These are phyloP conservation scores for Eucalyptus microcorys DNA, from an alignment of 345 rosid genomes.

Conservation along the genomic window DNA sequence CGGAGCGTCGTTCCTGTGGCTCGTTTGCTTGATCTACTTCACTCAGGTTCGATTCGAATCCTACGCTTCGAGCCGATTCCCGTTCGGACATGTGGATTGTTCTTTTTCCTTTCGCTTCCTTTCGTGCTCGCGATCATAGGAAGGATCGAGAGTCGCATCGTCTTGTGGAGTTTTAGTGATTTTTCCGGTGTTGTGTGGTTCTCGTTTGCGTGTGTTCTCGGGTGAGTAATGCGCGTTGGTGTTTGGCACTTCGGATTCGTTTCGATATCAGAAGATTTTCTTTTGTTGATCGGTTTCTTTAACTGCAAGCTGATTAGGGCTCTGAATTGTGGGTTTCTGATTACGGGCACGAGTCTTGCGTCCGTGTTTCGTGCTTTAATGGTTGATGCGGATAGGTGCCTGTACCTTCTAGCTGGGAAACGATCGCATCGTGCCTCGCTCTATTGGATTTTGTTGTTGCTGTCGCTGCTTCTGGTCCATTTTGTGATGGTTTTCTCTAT, in stretches of 20 bases:
- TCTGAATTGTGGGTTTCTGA: not conserved
- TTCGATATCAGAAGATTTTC: not conserved
- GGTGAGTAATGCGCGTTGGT: not conserved
- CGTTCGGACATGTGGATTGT: not conserved
- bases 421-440: not conserved
- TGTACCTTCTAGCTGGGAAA: not conserved
- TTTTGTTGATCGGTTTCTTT: not conserved
- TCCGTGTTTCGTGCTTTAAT: not conserved
- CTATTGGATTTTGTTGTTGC: not conserved
- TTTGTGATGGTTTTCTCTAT: not conserved
- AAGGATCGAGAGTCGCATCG: not conserved
- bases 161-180: not conserved
- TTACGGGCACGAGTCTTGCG: not conserved
- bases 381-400: not conserved
- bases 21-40: conserved; percentile 83
- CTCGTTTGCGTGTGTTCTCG: not conserved
- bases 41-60: conserved; percentile 48
- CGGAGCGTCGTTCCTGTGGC: conserved; percentile 83
- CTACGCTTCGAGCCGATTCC: not conserved
- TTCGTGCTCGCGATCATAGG: not conserved
- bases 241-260: not conserved
- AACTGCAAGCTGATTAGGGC: not conserved
- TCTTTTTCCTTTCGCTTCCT: not conserved
- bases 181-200: not conserved
- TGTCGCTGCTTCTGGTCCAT: not conserved